These are phyloP conservation scores for Liquidambar formosana DNA, from an alignment of 164 flowering plant species.

Conservation along the genomic window DNA sequence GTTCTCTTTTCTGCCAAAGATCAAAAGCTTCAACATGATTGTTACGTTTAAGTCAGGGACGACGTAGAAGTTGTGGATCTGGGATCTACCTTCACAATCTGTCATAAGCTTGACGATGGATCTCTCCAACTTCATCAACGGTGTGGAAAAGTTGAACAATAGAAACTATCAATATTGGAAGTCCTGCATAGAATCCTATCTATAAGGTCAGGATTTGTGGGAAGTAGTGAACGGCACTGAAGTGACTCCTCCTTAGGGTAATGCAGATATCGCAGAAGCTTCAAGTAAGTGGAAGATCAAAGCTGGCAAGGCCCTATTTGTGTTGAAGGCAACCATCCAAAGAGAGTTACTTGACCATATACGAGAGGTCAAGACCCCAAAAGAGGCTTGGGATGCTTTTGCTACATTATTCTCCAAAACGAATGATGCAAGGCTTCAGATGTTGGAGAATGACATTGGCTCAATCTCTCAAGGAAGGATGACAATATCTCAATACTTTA, in stretches of 20 bases:
- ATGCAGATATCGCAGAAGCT: neutral
- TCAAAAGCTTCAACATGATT: too few relatives aligned
- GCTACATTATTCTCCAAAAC: constrained; percentile 9
- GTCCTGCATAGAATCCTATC: too few relatives aligned
- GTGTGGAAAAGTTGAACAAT: too few relatives aligned
- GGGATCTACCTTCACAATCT: too few relatives aligned
- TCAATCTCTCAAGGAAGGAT: constrained; percentile 12
- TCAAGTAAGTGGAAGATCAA: neutral
- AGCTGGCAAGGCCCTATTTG: constrained; percentile 16
- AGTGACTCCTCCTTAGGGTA: neutral
- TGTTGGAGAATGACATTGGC: constrained; percentile 21
- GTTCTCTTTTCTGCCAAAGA: too few relatives aligned
- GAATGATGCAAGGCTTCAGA: constrained; percentile 21
- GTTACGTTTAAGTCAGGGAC: too few relatives aligned
- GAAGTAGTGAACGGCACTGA: constrained; percentile 2
- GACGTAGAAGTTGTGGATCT: too few relatives aligned
- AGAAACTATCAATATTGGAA: constrained; percentile 3
- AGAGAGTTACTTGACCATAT: constrained; percentile 22
- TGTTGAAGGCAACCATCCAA: constrained; percentile 8
- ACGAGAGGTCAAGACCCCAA: constrained; percentile 11
- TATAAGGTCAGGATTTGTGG: constrained; percentile 13
- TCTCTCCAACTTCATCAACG: too few relatives aligned
- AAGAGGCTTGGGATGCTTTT: constrained; percentile 19
- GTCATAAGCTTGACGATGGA: too few relatives aligned
- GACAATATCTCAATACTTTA: constrained; percentile 25